phyloP scores from a whole-genome alignment of 805 yeast species.

The Priceomyces castillae region DNA sequence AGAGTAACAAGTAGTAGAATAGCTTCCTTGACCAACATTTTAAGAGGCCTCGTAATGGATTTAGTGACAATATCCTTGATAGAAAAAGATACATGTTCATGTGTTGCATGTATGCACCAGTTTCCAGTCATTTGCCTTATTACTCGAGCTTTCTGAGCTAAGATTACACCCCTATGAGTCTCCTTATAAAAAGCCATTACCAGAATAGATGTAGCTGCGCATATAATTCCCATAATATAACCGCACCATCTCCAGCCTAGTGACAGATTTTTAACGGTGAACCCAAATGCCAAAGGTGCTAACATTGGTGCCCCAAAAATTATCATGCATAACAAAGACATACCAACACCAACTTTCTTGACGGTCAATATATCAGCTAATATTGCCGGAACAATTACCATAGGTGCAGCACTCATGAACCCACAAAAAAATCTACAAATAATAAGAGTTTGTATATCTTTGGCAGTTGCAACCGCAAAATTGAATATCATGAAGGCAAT shows the following conservation, averaged over 20 bases:
- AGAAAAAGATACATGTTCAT: constrained; percentile 43
- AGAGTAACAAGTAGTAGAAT: constrained; percentile 41
- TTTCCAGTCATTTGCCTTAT: constrained; percentile 69
- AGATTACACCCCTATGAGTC: constrained; percentile 70
- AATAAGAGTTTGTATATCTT: constrained; percentile 69
- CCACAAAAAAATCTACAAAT: constrained; percentile 76
- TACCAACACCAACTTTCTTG: neutral
- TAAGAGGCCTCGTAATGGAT: constrained; percentile 37
- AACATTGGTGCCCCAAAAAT: constrained; percentile 70
- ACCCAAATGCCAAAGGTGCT: constrained; percentile 58
- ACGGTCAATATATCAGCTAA: constrained; percentile 67
- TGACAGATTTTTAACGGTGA: constrained; percentile 28
- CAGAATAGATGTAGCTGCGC: constrained; percentile 23
- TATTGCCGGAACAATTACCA: constrained; percentile 76
- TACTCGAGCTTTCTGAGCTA: constrained; percentile 58
- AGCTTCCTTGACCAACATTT: constrained; percentile 40
- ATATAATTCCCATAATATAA: constrained; percentile 43
- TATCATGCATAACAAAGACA: constrained; percentile 33
- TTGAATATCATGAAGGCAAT: constrained; percentile 30
- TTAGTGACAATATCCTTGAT: constrained; percentile 33
- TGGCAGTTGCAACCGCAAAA: constrained; percentile 65
- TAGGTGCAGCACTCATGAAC: constrained; percentile 71
- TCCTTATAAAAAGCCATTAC: constrained; percentile 45
- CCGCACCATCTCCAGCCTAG: constrained; percentile 52
- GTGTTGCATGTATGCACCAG: constrained; percentile 81